Conservation (phyloP, 1,284 basidiomycete genomes). For the Apiotrichum gracile region DNA sequence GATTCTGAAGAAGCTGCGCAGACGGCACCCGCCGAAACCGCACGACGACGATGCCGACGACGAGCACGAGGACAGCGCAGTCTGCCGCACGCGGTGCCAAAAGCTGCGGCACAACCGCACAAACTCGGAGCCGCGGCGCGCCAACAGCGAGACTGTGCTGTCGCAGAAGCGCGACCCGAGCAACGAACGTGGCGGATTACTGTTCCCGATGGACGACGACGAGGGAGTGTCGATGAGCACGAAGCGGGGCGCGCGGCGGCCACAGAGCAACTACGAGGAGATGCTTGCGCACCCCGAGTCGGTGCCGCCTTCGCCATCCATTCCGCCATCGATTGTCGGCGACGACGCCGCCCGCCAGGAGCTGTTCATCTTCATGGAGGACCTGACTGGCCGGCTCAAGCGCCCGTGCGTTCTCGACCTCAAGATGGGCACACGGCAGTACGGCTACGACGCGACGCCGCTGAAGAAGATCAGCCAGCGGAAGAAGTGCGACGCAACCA, state of each 20-base stretch:
- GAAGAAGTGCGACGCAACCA: slow-evolving; percentile 96
- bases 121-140: neutral
- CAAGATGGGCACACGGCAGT: slow-evolving; percentile 99
- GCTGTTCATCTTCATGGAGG: slow-evolving; percentile 98
- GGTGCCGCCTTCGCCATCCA: slow-evolving; percentile 31
- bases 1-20: slow-evolving; percentile 58
- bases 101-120: neutral
- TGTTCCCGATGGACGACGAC: slow-evolving; percentile 50
- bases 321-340: slow-evolving; percentile 10
- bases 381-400: slow-evolving; percentile 89
- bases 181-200: slow-evolving; percentile 29
- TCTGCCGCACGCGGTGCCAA: neutral
- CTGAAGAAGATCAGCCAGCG: slow-evolving; percentile 96
- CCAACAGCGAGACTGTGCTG: neutral
- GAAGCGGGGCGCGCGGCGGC: neutral
- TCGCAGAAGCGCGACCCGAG: slow-evolving; percentile 25
- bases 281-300: neutral
- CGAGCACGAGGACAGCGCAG: slow-evolving; percentile 28
- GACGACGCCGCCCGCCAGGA: slow-evolving; percentile 70
- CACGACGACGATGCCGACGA: slow-evolving; percentile 40
- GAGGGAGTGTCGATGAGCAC: slow-evolving; percentile 4
- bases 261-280: neutral
- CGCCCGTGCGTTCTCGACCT: slow-evolving; percentile 93
- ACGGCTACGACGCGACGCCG: slow-evolving; percentile 88
- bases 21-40: slow-evolving; percentile 10